These are phyloP conservation scores for Annulohypoxylon truncatum DNA, from an alignment of 2,329 filamentous ascomycete genomes.

Conservation along the genomic window DNA sequence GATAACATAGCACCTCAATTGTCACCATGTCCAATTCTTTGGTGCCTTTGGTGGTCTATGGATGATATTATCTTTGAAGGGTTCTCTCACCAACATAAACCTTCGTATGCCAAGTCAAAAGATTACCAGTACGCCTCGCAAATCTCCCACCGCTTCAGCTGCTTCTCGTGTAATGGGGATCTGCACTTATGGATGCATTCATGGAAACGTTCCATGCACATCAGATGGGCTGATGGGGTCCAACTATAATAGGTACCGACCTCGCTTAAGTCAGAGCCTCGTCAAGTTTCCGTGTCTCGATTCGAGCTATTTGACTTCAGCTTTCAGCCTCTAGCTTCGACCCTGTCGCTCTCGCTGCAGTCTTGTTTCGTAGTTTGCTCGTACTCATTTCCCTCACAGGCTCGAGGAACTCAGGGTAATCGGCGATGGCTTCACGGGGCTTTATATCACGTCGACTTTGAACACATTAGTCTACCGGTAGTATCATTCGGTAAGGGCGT, in stretches of 20 bases:
- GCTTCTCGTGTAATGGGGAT: slow-evolving; percentile 5
- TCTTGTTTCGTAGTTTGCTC: neutral
- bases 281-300: neutral
- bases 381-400: neutral
- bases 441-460: slow-evolving; percentile 1
- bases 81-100: neutral
- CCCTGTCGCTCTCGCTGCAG: neutral
- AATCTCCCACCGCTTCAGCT: neutral
- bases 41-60: neutral
- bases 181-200: neutral
- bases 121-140: neutral
- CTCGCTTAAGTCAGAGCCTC: slow-evolving; percentile 1
- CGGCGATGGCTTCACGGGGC: neutral
- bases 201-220: slow-evolving; percentile 9
- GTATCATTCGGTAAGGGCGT: neutral
- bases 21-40: neutral
- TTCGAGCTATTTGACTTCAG: too few relatives aligned
- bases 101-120: neutral
- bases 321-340: neutral
- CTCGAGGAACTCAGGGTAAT: neutral
- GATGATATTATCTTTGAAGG: neutral
- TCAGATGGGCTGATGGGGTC: slow-evolving; percentile 1
- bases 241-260: neutral
- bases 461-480: neutral
- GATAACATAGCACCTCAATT: neutral